phyloP scores from a whole-genome alignment of 2,329 filamentous ascomycete species.

The Cladosporium sp. region DNA sequence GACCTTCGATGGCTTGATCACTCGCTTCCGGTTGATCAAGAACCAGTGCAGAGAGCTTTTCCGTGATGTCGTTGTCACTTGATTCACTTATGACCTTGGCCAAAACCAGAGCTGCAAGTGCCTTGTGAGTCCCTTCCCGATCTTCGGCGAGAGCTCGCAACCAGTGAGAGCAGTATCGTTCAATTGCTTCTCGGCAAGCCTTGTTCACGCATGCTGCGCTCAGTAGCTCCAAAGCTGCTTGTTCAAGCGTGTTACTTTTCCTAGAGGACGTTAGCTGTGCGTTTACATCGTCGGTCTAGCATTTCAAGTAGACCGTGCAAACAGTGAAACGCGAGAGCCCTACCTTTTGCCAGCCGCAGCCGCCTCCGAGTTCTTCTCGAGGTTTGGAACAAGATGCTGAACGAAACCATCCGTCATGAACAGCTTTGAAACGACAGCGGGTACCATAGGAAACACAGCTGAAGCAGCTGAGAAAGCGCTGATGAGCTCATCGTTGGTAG shows the following conservation, averaged over 20 bases:
- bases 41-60: constrained; percentile 28
- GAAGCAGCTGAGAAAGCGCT: constrained; percentile 91
- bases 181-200: constrained; percentile 75
- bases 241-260: constrained; percentile 82
- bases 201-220: constrained; percentile 88
- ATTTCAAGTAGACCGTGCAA: not conserved
- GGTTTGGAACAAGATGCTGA: constrained; percentile 67
- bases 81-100: constrained; percentile 42
- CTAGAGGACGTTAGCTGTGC: constrained; percentile 37
- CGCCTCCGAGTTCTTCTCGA: constrained; percentile 55
- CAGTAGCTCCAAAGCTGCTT: constrained; percentile 80
- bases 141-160: constrained; percentile 70
- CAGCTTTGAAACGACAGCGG: constrained; percentile 67
- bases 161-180: constrained; percentile 82
- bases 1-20: constrained; percentile 74
- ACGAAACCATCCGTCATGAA: constrained; percentile 90
- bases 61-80: constrained; percentile 24
- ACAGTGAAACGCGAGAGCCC: not conserved
- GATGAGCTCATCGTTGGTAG: constrained; percentile 83
- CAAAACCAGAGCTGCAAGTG: constrained; percentile 51
- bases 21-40: constrained; percentile 36
- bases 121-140: constrained; percentile 25
- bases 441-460: constrained; percentile 79
- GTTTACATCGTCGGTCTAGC: constrained; percentile 2
- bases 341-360: constrained; percentile 27